These are phyloP conservation scores for Hypoxylon lienhwacheense DNA, from an alignment of 495 filamentous ascomycete species.

Conservation along the genomic window DNA sequence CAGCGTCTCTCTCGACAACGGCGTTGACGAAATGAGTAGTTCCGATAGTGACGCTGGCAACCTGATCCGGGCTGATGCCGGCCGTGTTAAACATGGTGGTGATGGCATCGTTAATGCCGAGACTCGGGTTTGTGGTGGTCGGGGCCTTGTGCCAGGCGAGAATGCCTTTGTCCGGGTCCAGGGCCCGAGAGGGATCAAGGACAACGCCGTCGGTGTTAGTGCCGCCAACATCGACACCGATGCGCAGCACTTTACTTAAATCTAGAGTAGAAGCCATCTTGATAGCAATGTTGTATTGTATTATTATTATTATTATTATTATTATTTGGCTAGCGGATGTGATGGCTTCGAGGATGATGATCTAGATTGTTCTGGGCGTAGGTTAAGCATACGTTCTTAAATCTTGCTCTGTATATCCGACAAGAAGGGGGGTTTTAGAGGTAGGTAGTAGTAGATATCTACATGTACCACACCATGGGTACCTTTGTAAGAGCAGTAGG, in stretches of 20 bases:
- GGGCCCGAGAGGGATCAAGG: slow-evolving; percentile 52
- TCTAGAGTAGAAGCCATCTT: slow-evolving; percentile 28
- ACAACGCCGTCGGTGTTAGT: slow-evolving; percentile 66
- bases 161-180: slow-evolving; percentile 47
- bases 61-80: slow-evolving; percentile 41
- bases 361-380: no score
- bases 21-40: slow-evolving; percentile 69
- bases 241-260: slow-evolving; percentile 38
- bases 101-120: slow-evolving; percentile 57
- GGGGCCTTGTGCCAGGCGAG: slow-evolving; percentile 59
- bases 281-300: not conserved
- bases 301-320: no score
- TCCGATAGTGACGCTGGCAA: slow-evolving; percentile 62
- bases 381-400: no score
- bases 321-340: not conserved
- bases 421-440: no score
- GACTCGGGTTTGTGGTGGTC: slow-evolving; percentile 59
- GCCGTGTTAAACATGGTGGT: slow-evolving; percentile 49
- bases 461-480: no score
- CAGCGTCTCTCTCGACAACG: slow-evolving; percentile 58
- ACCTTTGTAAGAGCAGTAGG: no score
- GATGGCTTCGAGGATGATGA: no score
- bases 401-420: no score
- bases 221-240: slow-evolving; percentile 55
- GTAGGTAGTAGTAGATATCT: no score